Base-by-base conservation (phyloP, 768 basidiomycete genomes). In the Candolleomyces efflorescens region DNA sequence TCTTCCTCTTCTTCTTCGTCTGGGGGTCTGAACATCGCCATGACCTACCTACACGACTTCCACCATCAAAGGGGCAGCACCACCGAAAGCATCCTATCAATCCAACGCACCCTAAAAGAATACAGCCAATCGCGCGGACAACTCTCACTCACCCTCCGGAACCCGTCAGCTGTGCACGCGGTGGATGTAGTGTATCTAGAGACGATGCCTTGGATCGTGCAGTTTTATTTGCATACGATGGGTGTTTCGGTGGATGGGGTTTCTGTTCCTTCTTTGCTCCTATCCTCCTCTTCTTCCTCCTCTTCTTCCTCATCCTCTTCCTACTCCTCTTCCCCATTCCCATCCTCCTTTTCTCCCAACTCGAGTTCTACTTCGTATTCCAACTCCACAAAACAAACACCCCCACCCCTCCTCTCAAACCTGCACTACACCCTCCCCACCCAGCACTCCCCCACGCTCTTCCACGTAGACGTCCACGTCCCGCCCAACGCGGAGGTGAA, bases 201-300 rank as follows among this genome's bases (percentile, higher is more conserved):
- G 72, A 90, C 89, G 1, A 87, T 95, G 81, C 97, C 96, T 3
- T 96, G 94, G 86, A 86, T 94, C 65, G 78, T 98, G 38, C 89
- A 92, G 58, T 86, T 92, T 49, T 94, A 90, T 75, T 75, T 96
- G 61, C 89, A 93, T 71, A 94, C 94, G n/a, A n/a, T n/a, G n/a
- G n/a, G n/a, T n/a, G n/a, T n/a, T n/a, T n/a, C n/a, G n/a, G n/a
- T n/a, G n/a, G n/a, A n/a, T n/a, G n/a, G n/a, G n/a, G n/a, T n/a
- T n/a, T n/a, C n/a, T n/a, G n/a, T n/a, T n/a, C n/a, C n/a, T n/a
- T n/a, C n/a, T n/a, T n/a, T n/a, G n/a, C n/a, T n/a, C n/a, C n/a
- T n/a, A n/a, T n/a, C n/a, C n/a, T n/a, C n/a, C n/a, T n/a, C n/a
- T n/a, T n/a, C n/a, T n/a, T n/a, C n/a, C n/a, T n/a, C n/a, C n/a